Evolutionary conservation across 176 grass and related monocot species (phyloP).

Genomic region (Triticum urartu): DNA sequence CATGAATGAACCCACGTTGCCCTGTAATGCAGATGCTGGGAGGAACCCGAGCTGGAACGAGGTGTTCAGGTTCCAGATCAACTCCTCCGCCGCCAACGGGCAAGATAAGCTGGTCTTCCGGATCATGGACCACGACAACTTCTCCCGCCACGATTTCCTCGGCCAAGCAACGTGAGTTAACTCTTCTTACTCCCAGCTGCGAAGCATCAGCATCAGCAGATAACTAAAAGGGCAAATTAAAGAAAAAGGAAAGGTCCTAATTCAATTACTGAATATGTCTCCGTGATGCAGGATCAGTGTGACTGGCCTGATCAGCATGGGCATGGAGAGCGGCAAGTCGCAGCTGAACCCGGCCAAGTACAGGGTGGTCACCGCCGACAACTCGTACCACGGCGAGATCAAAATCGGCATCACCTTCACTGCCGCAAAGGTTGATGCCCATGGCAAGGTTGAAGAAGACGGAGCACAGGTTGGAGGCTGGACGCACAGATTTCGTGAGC

Average conservation of each 20-base stretch:
- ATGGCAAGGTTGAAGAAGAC: conserved; percentile 14
- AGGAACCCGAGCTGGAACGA: conserved; percentile 87
- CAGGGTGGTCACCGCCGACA: conserved; percentile 61
- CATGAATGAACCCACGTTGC: background rate
- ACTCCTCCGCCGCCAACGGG: conserved; percentile 32
- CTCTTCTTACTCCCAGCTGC: background rate
- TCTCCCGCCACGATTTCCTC: conserved; percentile 75
- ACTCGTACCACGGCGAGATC: conserved; percentile 69
- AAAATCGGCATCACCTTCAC: conserved; percentile 62
- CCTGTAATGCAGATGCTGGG: conserved; percentile 47
- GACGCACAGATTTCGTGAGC: conserved; percentile 25
- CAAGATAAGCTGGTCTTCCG: conserved; percentile 76
- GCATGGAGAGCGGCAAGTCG: conserved; percentile 50
- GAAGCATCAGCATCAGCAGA: too few species aligned
- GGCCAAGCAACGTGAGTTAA: conserved; percentile 70
- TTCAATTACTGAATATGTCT: too few species aligned
- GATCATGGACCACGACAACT: conserved; percentile 70
- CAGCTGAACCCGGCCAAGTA: conserved; percentile 51
- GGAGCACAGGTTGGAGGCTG: conserved; percentile 32
- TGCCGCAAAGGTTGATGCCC: conserved; percentile 37
- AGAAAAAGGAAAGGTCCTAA: background rate
- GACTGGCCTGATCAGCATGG: conserved; percentile 62
- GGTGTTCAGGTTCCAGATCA: conserved; percentile 75
- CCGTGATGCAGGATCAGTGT: conserved; percentile 64
- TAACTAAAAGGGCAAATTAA: background rate